phyloP scores from a whole-genome alignment of 2,329 filamentous ascomycete genomes.

The Cercospora citrullina region DNA sequence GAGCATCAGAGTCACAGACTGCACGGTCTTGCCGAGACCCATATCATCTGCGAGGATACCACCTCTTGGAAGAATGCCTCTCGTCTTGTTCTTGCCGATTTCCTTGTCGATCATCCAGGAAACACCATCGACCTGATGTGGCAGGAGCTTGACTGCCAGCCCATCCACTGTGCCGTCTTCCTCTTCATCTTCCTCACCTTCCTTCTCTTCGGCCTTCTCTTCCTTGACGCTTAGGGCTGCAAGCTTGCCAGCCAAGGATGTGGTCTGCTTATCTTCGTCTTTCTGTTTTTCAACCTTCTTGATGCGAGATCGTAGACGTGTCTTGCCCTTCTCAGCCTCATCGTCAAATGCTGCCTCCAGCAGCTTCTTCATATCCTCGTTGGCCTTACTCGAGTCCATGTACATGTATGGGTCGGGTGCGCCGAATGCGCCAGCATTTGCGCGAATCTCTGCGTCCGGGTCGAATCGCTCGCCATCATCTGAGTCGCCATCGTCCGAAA shows the following conservation, averaged over 20 bases:
- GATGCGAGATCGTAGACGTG: conserved; percentile 46
- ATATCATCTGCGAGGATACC: conserved; percentile 96
- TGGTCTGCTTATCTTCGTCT: conserved; percentile 39
- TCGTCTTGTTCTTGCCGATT: conserved; percentile 79
- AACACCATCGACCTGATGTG: conserved; percentile 91
- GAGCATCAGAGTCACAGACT: conserved; percentile 85
- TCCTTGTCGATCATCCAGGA: conserved; percentile 95
- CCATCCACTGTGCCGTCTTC: conserved; percentile 71
- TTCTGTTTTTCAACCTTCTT: conserved; percentile 42
- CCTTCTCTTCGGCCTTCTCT: conserved; percentile 46
- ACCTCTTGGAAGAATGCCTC: conserved; percentile 76
- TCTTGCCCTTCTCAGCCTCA: conserved; percentile 59
- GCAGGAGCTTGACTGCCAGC: conserved; percentile 81
- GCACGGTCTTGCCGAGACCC: conserved; percentile 94
- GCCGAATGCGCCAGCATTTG: conserved; percentile 53
- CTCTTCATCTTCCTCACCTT: conserved; percentile 48
- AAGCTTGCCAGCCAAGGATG: conserved; percentile 48
- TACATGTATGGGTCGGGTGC: conserved; percentile 60
- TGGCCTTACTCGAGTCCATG: conserved; percentile 70
- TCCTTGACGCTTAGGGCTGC: conserved; percentile 49
- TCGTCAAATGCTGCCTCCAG: conserved; percentile 79
- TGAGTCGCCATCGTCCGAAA: conserved; percentile 32
- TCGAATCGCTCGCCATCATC: conserved; percentile 48
- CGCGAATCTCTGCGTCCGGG: conserved; percentile 48
- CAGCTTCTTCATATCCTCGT: conserved; percentile 76